These are phyloP conservation scores for Ensete ventricosum DNA, from an alignment of 176 grass and related monocot genomes.

Conservation along the genomic window DNA sequence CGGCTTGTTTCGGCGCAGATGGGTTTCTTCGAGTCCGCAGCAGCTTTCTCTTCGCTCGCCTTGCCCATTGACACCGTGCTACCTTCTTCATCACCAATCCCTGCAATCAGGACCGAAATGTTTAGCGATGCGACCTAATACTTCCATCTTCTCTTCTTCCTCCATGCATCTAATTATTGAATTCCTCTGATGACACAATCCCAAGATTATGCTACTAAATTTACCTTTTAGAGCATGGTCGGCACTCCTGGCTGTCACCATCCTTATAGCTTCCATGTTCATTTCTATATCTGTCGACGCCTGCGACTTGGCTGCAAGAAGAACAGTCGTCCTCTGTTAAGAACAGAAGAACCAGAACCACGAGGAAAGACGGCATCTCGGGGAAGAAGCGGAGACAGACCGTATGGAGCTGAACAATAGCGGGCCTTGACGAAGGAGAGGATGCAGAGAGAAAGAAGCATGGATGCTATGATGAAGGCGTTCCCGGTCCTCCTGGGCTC, in stretches of 20 bases:
- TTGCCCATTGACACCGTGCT: no score
- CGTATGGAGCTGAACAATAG: slow-evolving; percentile 11
- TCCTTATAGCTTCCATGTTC: background rate
- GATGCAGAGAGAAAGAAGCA: slow-evolving; percentile 38
- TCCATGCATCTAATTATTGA: no score
- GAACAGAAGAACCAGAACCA: background rate
- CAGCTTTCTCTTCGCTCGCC: background rate
- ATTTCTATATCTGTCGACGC: background rate
- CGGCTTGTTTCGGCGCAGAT: slow-evolving; percentile 43
- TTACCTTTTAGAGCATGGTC: background rate
- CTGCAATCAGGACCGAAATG: background rate
- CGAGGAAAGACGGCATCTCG: background rate
- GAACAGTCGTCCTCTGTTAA: background rate
- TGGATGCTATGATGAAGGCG: slow-evolving; percentile 32
- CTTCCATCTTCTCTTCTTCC: no score
- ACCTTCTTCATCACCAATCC: background rate
- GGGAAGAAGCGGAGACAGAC: background rate
- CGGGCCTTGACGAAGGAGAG: slow-evolving; percentile 35
- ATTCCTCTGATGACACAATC: background rate
- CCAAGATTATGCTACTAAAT: background rate
- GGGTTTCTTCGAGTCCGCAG: slow-evolving; percentile 21
- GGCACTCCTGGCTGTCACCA: background rate
- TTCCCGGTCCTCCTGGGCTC: slow-evolving; percentile 35
- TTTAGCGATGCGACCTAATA: background rate
- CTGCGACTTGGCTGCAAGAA: background rate